Evolutionary conservation across 139 green algal species (phyloP), one percentile per base, ranked within the genome.

Genomic region (Mesotaenium endlicherianum): DNA sequence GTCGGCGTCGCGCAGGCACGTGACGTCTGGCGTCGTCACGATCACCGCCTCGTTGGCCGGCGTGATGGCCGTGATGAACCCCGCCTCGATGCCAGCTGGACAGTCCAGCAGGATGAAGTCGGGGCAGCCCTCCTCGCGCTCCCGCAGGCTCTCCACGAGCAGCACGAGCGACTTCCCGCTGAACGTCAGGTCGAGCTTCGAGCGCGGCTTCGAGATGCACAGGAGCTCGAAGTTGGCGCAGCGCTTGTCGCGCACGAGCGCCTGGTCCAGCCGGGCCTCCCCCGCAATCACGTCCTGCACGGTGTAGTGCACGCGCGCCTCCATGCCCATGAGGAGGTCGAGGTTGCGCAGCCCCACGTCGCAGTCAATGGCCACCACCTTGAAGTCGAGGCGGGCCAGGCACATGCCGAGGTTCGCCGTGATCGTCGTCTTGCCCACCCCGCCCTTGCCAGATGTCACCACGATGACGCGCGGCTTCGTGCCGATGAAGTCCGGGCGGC

Each of bases 1-100:
- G 87, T 97, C 94, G 53, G 93, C 91, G 84, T 94, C 91, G 41
- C 91, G 88, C 80, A 97, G 95, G 43, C 92, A 93, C 34, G 94
- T 97, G 78, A 97, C 96, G 82, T 97, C 94, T 42, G 94, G 93
- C 41, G 94, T 97, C 36, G 94, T 97, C 53, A 97, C 92, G 50
- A 97, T 93, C 45, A 97, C 83, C 40, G 93, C 90, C 86, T 97
- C 93, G 81, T 94, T 90, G 2, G 94, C 94, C 39, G 92, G 92
- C 8, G 91, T 93, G 58, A 97, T 95, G 53, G 93, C 93, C 72
- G 97, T 96, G 87, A 97, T 94, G 90, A 97, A 97, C 42, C 94
- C 94, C 16, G 96, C 89, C 81, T 97, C 94, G 83, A 97, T 97
- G 64, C 94, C 93, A 53, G 93, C 93, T 43, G 93, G 91, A 84